Percentiles rank a stretch among this genome's conserved stretches.
Conservation (phyloP, 345 rosid species). For the Alliaria petiolata region DNA sequence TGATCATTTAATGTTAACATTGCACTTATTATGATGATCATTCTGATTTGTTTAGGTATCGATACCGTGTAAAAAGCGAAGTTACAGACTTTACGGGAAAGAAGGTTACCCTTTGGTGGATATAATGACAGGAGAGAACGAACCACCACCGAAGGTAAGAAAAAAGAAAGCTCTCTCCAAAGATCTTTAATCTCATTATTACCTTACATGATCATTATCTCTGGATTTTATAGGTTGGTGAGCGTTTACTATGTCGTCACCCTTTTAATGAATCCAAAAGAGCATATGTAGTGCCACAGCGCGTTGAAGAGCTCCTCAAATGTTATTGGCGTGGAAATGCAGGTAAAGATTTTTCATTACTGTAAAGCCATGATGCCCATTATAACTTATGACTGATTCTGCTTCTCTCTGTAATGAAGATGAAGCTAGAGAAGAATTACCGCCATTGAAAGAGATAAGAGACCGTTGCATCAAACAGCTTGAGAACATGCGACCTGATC, state of each 20-base stretch:
- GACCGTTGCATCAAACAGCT: conserved; percentile 83
- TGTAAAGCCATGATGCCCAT: not conserved
- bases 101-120: conserved; percentile 90
- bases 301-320: conserved; percentile 80
- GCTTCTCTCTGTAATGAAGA: conserved; percentile 29
- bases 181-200: not conserved
- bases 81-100: conserved; percentile 76
- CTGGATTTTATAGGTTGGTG: conserved; percentile 55
- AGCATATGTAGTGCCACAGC: conserved; percentile 91
- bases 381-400: not conserved
- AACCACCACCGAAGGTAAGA: conserved; percentile 79
- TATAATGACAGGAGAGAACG: conserved; percentile 91
- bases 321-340: conserved; percentile 92
- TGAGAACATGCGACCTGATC: conserved; percentile 87
- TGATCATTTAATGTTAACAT: not conserved
- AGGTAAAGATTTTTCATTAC: conserved; percentile 37
- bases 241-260: conserved; percentile 86
- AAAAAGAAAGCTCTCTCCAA: not conserved
- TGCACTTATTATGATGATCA: not conserved
- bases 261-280: conserved; percentile 95
- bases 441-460: conserved; percentile 58
- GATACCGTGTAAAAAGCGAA: conserved; percentile 86
- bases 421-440: conserved; percentile 64
- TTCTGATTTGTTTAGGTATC: conserved; percentile 55
- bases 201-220: not conserved